These are phyloP conservation scores for Oryza coarctata DNA, from an alignment of 176 grass and related monocot species.

Conservation along the genomic window DNA sequence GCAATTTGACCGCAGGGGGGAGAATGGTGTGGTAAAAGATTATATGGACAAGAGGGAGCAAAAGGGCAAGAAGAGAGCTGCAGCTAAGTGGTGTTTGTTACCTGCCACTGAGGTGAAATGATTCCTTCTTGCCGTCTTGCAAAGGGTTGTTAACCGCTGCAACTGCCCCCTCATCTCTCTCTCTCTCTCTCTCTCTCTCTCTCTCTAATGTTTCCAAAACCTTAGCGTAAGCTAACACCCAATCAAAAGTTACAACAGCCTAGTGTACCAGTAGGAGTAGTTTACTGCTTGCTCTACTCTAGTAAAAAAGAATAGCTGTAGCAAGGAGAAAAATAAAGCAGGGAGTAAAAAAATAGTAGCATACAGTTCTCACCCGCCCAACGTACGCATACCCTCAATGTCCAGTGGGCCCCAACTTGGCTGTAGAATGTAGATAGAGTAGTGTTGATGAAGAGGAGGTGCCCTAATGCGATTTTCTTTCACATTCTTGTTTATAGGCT, in stretches of 20 bases:
- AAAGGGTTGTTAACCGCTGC: constrained; percentile 52
- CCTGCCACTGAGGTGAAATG: constrained; percentile 59
- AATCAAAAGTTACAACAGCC: constrained; percentile 46
- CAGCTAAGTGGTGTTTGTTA: constrained; percentile 48
- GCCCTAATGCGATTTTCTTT: background rate
- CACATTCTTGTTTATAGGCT: constrained; percentile 21
- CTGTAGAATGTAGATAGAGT: constrained; percentile 21
- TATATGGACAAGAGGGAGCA: constrained; percentile 47
- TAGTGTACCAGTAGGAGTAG: constrained; percentile 29
- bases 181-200: background rate
- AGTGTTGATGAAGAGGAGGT: background rate
- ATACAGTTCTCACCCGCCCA: constrained; percentile 40
- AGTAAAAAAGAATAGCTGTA: constrained; percentile 50
- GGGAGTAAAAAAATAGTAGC: constrained; percentile 27
- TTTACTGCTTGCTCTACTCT: constrained; percentile 64
- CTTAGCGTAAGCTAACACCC: constrained; percentile 46
- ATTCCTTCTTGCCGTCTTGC: constrained; percentile 54
- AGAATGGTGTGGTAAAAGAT: constrained; percentile 43
- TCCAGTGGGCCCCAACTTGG: constrained; percentile 28
- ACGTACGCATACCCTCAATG: constrained; percentile 39
- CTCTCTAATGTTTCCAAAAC: constrained; percentile 36
- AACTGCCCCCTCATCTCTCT: constrained; percentile 5
- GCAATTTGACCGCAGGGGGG: constrained; percentile 44
- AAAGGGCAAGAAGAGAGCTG: constrained; percentile 28
- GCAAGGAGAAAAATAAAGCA: constrained; percentile 41